A percentile compares a stretch with the other conserved stretches of the same genome.
Conservation (phyloP, 495 filamentous ascomycete species). For the Hypomontagnella submonticulosa region DNA sequence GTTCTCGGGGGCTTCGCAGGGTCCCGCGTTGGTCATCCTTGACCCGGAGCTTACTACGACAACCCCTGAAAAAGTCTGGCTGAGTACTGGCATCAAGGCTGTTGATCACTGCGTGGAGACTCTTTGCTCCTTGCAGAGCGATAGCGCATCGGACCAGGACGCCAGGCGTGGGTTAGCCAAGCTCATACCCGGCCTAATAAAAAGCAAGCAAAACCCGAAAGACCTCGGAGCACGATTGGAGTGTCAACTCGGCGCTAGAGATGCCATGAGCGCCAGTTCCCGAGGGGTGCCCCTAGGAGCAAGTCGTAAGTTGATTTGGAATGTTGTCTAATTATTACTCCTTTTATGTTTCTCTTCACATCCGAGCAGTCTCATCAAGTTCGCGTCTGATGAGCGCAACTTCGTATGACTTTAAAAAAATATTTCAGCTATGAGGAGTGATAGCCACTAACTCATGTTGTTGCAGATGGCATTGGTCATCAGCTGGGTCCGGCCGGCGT, state of each 20-base stretch:
- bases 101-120: constrained; percentile 72
- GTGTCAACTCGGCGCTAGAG: constrained; percentile 65
- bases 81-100: constrained; percentile 67
- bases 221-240: constrained; percentile 59
- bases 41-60: constrained; percentile 64
- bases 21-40: constrained; percentile 65
- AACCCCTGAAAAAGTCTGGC: constrained; percentile 66
- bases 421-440: background rate
- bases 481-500: constrained; percentile 71
- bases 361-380: background rate
- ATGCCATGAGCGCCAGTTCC: constrained; percentile 65
- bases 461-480: constrained; percentile 67
- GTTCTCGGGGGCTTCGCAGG: constrained; percentile 57
- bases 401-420: background rate
- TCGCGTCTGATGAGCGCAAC: background rate
- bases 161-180: constrained; percentile 58
- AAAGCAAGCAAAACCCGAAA: constrained; percentile 55
- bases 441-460: constrained; percentile 10
- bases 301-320: constrained; percentile 51
- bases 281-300: constrained; percentile 64
- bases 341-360: background rate
- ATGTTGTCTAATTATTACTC: background rate
- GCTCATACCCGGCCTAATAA: constrained; percentile 64
- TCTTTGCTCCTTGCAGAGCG: constrained; percentile 59
- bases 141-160: constrained; percentile 53